phyloP scores from a whole-genome alignment of 2,329 filamentous ascomycete genomes.

The Pseudopyrenochaeta lycopersici region DNA sequence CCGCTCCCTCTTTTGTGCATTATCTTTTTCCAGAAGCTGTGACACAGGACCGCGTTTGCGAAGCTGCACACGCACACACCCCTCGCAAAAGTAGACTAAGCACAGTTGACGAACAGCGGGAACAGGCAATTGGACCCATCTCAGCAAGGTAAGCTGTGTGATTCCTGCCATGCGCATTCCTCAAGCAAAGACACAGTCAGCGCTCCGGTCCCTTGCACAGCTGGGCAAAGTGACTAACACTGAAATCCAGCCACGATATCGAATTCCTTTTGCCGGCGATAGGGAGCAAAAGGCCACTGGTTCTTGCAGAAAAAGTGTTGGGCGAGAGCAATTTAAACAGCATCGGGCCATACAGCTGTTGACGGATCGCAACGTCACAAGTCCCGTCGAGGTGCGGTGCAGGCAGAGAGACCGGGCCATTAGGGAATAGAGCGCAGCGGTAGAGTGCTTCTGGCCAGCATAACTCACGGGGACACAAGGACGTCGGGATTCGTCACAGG shows the following conservation, averaged over 20 bases:
- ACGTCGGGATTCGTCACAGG: slow-evolving; percentile 6
- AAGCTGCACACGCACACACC: not conserved
- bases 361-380: slow-evolving; percentile 10
- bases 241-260: slow-evolving; percentile 25
- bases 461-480: slow-evolving; percentile 3
- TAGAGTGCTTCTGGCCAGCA: slow-evolving; percentile 2
- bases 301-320: slow-evolving; percentile 15
- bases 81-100: not conserved
- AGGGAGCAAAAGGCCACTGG: no score
- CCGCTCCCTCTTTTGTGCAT: slow-evolving; percentile 27
- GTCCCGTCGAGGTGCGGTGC: not conserved
- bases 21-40: slow-evolving; percentile 26
- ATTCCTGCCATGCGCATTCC: slow-evolving; percentile 4
- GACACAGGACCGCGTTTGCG: slow-evolving; percentile 18
- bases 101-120: not conserved
- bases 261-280: slow-evolving; percentile 25
- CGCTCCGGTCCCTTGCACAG: slow-evolving; percentile 18
- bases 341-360: slow-evolving; percentile 3
- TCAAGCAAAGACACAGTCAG: slow-evolving; percentile 36
- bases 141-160: slow-evolving; percentile 23
- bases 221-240: slow-evolving; percentile 14
- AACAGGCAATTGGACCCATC: no score
- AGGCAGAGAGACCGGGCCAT: not conserved
- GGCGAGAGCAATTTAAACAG: slow-evolving; percentile 21
- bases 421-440: not conserved